Evolutionary conservation across 148 eudicot genomes (phyloP).

Genomic region (Persicaria maculosa): DNA sequence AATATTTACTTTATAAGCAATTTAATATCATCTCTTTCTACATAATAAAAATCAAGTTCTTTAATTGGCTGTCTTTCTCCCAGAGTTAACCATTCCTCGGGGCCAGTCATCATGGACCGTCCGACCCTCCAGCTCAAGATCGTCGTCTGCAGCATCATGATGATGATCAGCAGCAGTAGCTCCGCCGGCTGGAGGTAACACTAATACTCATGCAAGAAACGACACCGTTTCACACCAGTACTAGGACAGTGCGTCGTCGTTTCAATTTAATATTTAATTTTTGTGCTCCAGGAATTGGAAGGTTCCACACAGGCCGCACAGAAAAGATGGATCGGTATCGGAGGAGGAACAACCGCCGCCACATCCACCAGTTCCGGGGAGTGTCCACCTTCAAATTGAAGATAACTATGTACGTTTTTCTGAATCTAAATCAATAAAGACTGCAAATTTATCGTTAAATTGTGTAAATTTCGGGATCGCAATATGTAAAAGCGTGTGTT

Average conservation of each 20-base stretch:
- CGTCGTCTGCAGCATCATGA: neutral
- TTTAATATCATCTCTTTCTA: too few species aligned
- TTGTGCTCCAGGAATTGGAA: constrained; percentile 1
- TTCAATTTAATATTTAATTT: neutral
- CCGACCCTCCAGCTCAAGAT: constrained; percentile 4
- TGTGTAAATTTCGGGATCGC: neutral
- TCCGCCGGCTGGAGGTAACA: neutral
- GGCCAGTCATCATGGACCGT: neutral
- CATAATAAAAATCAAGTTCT: too few species aligned
- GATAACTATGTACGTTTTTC: constrained; percentile 5
- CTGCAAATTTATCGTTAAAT: neutral
- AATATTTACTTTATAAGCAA: too few species aligned
- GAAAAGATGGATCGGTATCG: neutral
- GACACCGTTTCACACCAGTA: neutral
- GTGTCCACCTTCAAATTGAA: constrained; percentile 4
- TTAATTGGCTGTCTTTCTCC: neutral
- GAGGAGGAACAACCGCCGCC: neutral
- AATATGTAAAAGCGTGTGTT: neutral
- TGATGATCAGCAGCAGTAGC: constrained; percentile 6
- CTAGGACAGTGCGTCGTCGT: neutral
- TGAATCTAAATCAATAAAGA: neutral
- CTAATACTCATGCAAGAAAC: neutral
- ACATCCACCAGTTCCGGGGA: neutral
- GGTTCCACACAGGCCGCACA: neutral
- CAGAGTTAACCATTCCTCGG: neutral